These are phyloP conservation scores for Xylariaceae sp. DNA, from an alignment of 2,329 filamentous ascomycete species.

Conservation along the genomic window DNA sequence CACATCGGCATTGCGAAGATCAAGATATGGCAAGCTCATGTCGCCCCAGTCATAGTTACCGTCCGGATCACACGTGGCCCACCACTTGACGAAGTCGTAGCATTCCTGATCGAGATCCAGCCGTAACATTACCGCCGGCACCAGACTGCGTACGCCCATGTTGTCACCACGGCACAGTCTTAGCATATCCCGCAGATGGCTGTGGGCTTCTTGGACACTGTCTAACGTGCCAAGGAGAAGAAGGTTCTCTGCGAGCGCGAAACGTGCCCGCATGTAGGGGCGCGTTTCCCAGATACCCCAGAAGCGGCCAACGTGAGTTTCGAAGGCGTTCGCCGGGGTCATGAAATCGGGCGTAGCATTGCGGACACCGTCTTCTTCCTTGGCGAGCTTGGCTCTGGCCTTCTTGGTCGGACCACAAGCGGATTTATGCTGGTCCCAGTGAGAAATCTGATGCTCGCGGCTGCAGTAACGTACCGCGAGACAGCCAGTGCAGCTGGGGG, in stretches of 20 bases:
- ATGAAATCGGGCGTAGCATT: constrained; percentile 23
- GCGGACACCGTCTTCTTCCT: constrained; percentile 36
- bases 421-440: constrained; percentile 35
- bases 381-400: constrained; percentile 22
- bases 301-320: constrained; percentile 36
- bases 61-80: constrained; percentile 18
- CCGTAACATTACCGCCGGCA: constrained; percentile 40
- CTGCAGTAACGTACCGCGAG: constrained; percentile 41
- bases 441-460: constrained; percentile 36
- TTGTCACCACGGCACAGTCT: constrained; percentile 40
- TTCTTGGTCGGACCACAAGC: constrained; percentile 36
- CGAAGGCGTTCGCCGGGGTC: constrained; percentile 33
- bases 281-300: constrained; percentile 37
- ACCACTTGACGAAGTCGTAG: constrained; percentile 40
- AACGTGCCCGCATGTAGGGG: constrained; percentile 39
- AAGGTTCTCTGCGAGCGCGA: constrained; percentile 30
- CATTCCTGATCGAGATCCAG: constrained; percentile 46
- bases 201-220: constrained; percentile 34
- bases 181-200: constrained; percentile 40
- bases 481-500: constrained; percentile 34
- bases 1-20: constrained; percentile 19
- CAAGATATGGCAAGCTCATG: constrained; percentile 22
- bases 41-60: constrained; percentile 33
- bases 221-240: constrained; percentile 28
- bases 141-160: constrained; percentile 36